Conservation (phyloP, 768 basidiomycete genomes). For the Aureoboletus auriporus region DNA sequence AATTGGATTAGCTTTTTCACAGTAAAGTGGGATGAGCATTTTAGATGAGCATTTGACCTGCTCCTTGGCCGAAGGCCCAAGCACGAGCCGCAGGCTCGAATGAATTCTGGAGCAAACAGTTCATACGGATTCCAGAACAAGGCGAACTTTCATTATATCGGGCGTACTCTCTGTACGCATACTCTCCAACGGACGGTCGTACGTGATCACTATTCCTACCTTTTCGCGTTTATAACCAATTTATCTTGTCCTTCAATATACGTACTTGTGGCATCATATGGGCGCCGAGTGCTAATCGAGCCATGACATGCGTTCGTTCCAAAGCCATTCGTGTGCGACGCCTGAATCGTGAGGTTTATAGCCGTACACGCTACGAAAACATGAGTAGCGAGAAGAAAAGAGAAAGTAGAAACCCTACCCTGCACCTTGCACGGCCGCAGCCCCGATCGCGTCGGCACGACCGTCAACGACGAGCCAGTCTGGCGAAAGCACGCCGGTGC, state of each 20-base stretch:
- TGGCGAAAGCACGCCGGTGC: constrained; percentile 73
- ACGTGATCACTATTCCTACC: constrained; percentile 12
- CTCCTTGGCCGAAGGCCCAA: too few relatives aligned
- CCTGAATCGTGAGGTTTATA: constrained; percentile 22
- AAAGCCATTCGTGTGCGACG: constrained; percentile 36
- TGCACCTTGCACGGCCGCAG: constrained; percentile 71
- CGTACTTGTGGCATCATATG: constrained; percentile 14
- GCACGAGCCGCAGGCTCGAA: too few relatives aligned
- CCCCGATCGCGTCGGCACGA: constrained; percentile 52
- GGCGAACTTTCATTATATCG: constrained; percentile 44
- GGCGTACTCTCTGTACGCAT: constrained; percentile 14
- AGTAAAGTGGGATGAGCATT: too few relatives aligned
- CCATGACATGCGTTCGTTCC: constrained; percentile 50
- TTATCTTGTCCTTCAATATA: constrained; percentile 23
- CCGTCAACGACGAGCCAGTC: constrained; percentile 71
- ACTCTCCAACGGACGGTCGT: constrained; percentile 9
- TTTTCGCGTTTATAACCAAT: constrained; percentile 5
- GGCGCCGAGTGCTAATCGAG: constrained; percentile 34
- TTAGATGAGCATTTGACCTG: too few relatives aligned
- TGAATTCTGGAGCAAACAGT: constrained; percentile 88
- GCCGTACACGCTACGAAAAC: constrained; percentile 20
- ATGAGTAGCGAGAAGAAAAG: background rate
- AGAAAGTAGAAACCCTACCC: constrained; percentile 48
- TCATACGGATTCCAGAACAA: constrained; percentile 72
- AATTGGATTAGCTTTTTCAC: too few relatives aligned